Conservation (phyloP, 306 rosid genomes). For the barrel medic (Medicago truncatula) region MtrunA17r5.0-ANR NC_053048.1:32458501-32459000, state of each 20-base stretch:
- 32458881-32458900: too few relatives aligned
- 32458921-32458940: too few relatives aligned
- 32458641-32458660: constrained; percentile 32
- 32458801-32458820: too few relatives aligned
- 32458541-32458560: constrained; percentile 62
- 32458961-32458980: too few relatives aligned
- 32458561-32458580: constrained; percentile 50
- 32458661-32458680: constrained; percentile 64
- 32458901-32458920: too few relatives aligned
- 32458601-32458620: constrained; percentile 59
- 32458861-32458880: too few relatives aligned
- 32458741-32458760: constrained; percentile 37
- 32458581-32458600: constrained; percentile 50
- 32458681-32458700: constrained; percentile 44
- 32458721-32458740: constrained; percentile 19
- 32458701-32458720: constrained; percentile 33
- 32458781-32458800: too few relatives aligned
- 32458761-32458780: constrained; percentile 28
- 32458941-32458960: too few relatives aligned
- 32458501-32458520: constrained; percentile 35
- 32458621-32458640: constrained; percentile 47
- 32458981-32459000: too few relatives aligned
- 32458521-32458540: constrained; percentile 32
- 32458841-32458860: too few relatives aligned
- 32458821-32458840: too few relatives aligned